These are phyloP conservation scores for Rosa hybrid DNA, from an alignment of 331 rosid species.

Conservation along the genomic window DNA sequence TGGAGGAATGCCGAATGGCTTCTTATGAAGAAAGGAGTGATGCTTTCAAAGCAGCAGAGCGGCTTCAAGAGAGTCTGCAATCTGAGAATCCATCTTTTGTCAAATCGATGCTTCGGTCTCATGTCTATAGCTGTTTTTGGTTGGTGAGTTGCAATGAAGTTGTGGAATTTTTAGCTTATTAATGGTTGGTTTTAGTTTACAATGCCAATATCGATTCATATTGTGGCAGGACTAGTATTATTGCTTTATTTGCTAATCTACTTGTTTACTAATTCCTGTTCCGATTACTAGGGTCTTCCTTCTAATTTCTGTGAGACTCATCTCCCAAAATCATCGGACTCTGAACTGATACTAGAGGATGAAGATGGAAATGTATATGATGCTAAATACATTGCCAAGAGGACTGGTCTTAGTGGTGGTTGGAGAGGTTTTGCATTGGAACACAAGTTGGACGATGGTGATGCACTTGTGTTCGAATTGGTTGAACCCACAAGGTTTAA, in stretches of 20 bases:
- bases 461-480: constrained; percentile 76
- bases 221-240: background rate
- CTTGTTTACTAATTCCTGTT: constrained; percentile 6
- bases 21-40: constrained; percentile 51
- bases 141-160: constrained; percentile 55
- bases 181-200: background rate
- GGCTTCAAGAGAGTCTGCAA: constrained; percentile 42
- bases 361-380: constrained; percentile 57
- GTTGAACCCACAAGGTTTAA: constrained; percentile 56
- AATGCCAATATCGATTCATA: background rate
- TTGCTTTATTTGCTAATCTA: constrained; percentile 1
- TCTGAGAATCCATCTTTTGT: constrained; percentile 51
- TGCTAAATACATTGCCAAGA: constrained; percentile 52
- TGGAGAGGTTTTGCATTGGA: constrained; percentile 88
- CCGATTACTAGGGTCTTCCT: constrained; percentile 57
- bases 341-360: constrained; percentile 55
- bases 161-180: background rate
- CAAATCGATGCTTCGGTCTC: constrained; percentile 83
- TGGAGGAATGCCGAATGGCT: constrained; percentile 59
- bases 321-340: constrained; percentile 47
- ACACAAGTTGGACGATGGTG: constrained; percentile 78
- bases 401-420: constrained; percentile 76
- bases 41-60: constrained; percentile 60
- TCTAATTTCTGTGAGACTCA: constrained; percentile 53
- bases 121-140: constrained; percentile 92